Conservation (phyloP, 805 yeast genomes). For the Nadsonia fulvescens region DNA sequence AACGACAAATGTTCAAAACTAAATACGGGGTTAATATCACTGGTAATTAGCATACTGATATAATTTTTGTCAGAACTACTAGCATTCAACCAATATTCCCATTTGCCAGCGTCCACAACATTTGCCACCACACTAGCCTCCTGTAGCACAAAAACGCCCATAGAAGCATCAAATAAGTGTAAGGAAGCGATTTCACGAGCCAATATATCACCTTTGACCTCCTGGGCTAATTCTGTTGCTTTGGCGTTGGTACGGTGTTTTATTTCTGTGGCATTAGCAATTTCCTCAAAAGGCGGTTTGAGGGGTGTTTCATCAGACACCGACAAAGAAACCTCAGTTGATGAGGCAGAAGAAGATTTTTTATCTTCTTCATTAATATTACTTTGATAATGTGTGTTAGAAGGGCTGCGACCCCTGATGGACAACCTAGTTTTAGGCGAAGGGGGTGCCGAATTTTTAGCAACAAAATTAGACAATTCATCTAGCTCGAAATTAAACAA, state of each 20-base stretch:
- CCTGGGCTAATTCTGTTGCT: slow-evolving; percentile 2
- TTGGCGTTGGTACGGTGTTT: not conserved
- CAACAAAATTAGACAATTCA: too few species aligned
- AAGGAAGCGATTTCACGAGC: slow-evolving; percentile 22
- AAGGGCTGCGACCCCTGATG: too few species aligned
- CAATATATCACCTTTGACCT: slow-evolving; percentile 10
- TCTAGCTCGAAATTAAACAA: slow-evolving; percentile 33
- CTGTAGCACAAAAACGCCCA: slow-evolving; percentile 30
- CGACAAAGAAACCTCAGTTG: slow-evolving; percentile 12
- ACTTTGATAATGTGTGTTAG: too few species aligned
- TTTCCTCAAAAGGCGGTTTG: too few species aligned
- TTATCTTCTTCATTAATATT: too few species aligned
- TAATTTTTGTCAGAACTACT: slow-evolving; percentile 14
- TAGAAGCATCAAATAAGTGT: slow-evolving; percentile 37
- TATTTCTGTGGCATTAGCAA: too few species aligned
- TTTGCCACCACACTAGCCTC: slow-evolving; percentile 19
- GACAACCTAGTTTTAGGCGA: too few species aligned
- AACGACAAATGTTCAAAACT: slow-evolving; percentile 39
- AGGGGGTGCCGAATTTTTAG: too few species aligned
- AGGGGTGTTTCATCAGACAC: slow-evolving; percentile 4
- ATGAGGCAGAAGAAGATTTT: slow-evolving; percentile 1
- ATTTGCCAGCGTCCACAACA: slow-evolving; percentile 30
- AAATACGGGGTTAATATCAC: slow-evolving; percentile 48
- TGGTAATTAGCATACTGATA: slow-evolving; percentile 26
- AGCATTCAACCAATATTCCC: slow-evolving; percentile 36